These are phyloP conservation scores for Aureobasidium zeae DNA, from an alignment of 2,329 filamentous ascomycete genomes.

Conservation along the genomic window DNA sequence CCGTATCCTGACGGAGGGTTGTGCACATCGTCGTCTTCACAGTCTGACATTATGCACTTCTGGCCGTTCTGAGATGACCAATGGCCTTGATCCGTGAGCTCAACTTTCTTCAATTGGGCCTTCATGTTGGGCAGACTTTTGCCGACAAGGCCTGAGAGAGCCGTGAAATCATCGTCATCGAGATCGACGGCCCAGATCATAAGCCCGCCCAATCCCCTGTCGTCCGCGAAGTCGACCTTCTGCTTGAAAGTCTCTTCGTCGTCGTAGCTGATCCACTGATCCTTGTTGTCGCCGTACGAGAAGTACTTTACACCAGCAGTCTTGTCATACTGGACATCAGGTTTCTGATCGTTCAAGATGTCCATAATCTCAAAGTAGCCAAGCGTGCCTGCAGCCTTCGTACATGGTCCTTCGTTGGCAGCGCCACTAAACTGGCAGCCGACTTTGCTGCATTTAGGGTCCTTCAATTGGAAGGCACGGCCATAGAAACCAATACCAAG, in stretches of 20 bases:
- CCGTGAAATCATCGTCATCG: background rate
- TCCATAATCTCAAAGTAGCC: conserved; percentile 31
- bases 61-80: too few relatives aligned
- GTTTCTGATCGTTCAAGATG: conserved; percentile 21
- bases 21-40: too few relatives aligned
- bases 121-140: too few relatives aligned
- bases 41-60: too few relatives aligned
- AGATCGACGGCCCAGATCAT: conserved; percentile 19
- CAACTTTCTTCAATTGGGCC: too few relatives aligned
- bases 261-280: conserved; percentile 36
- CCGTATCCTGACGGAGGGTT: too few relatives aligned
- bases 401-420: conserved; percentile 26
- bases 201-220: conserved; percentile 26
- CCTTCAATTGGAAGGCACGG: conserved; percentile 19
- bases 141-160: background rate
- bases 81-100: too few relatives aligned
- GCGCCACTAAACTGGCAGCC: conserved; percentile 20
- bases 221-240: conserved; percentile 29
- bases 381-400: conserved; percentile 27
- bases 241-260: conserved; percentile 29
- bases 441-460: too few relatives aligned
- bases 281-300: conserved; percentile 23
- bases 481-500: conserved; percentile 30
- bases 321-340: conserved; percentile 22
- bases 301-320: conserved; percentile 30